Base-by-base conservation (phyloP, 495 filamentous ascomycete species). In the Chaetomium fimeti region DNA sequence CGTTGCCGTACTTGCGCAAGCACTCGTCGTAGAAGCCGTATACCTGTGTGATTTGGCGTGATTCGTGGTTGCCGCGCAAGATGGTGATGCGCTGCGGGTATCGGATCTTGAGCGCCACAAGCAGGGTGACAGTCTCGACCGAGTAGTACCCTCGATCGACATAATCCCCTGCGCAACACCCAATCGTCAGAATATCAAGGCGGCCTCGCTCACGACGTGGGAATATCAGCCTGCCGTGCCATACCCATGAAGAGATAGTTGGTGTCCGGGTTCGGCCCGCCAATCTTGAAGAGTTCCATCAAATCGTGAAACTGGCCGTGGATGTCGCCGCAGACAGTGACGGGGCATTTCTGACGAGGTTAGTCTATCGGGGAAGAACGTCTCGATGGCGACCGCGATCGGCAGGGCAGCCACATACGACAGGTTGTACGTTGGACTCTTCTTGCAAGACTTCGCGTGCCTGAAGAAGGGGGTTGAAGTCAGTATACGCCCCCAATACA, bases 11-110 rank as follows among this genome's bases (percentile, higher is more conserved):
- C 82, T 97, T 97, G 72, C 93, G 89, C 57, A 97, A 84, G 75
- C 93, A 97, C 74, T 97, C 93, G 76, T 97, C 93, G 80, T 97
- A 97, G 81, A 97, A 97, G 56, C 93, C 93, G 73, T 97, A 97
- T 51, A 97, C 93, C 78, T 96, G 92, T 53, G 93, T 97, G 77
- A 97, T 97, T 79, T 97, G 93, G 64, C 93, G 89, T 63, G 92
- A 96, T 76, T 97, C 93, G 82, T 97, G 93, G 80, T 97, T 97
- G 66, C 93, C 93, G 72, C 93, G 91, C 59, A 97, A 87, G 74
- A 97, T 96, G 67, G 93, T 97, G 78, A 97, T 96, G 77, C 93
- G 91, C 78, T 92, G 87, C 54, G 93, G 93, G 76, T 96, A 97
- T 76, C 93, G 88, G 69, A 97, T 96, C 82, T 97, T 97, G 72